phyloP scores from a whole-genome alignment of 2,329 filamentous ascomycete species.

The Ophiostoma montium region DNA sequence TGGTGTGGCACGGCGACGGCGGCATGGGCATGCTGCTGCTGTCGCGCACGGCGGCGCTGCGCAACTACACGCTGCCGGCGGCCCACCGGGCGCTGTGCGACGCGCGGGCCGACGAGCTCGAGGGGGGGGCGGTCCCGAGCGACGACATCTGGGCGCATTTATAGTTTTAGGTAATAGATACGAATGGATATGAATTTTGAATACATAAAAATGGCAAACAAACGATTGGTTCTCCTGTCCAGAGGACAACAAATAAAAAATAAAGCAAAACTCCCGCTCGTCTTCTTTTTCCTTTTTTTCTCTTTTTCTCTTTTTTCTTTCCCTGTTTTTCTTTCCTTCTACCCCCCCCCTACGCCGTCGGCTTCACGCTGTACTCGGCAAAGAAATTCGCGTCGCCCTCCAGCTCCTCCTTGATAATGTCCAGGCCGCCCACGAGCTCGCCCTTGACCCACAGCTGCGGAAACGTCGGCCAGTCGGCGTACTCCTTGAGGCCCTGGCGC shows the following conservation, averaged over 20 bases:
- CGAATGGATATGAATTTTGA: not conserved
- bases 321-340: not conserved
- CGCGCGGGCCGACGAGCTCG: slow-evolving; percentile 26
- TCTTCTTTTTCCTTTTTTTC: not conserved
- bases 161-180: too few species aligned
- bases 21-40: slow-evolving; percentile 29
- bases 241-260: not conserved
- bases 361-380: slow-evolving; percentile 49
- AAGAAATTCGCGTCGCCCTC: slow-evolving; percentile 74
- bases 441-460: slow-evolving; percentile 88
- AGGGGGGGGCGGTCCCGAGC: slow-evolving; percentile 24
- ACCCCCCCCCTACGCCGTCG: too few species aligned
- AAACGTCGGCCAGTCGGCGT: slow-evolving; percentile 96
- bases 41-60: slow-evolving; percentile 31
- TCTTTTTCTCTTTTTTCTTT: not conserved
- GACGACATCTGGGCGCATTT: not conserved
- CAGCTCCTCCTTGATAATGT: slow-evolving; percentile 96
- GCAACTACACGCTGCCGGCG: slow-evolving; percentile 27
- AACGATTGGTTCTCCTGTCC: not conserved
- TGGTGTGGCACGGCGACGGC: slow-evolving; percentile 24
- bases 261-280: not conserved
- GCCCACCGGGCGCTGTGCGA: slow-evolving; percentile 32
- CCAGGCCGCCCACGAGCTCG: slow-evolving; percentile 81
- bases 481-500: slow-evolving; percentile 89
- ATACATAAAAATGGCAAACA: not conserved